Evolutionary conservation across 2,329 filamentous ascomycete genomes (phyloP), one percentile per base, ranked within the genome.

Genomic region (Aureobasidium sp.): DNA sequence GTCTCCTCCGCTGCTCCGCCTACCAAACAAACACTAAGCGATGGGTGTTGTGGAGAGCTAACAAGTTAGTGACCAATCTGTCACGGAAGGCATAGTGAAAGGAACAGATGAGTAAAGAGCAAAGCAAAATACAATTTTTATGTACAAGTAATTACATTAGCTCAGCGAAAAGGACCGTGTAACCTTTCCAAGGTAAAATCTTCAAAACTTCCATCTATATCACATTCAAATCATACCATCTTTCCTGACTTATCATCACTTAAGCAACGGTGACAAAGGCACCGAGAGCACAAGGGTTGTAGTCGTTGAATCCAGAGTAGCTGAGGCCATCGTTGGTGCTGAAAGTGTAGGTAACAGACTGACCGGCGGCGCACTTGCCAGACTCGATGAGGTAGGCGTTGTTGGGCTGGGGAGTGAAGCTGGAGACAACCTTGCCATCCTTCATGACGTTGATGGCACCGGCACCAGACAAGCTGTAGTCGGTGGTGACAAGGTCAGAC

Each of bases 211-310:
- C 49, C 35, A 27, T 11, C 49, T 4, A 29, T 19, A 29, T 38
- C 35, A 6, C 6, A n/a, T 45, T 19, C 33, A 11, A 19, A 25
- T 31, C 49, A 38, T 27, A 25, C 4, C 15, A 37, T 46, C 19
- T 37, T 10, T 27, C 15, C n/a, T n/a, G 5, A 19, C 1, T 1
- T 3, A 17, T 21, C 4, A 8, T 2, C 15, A 4, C n/a, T 53
- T 47, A 60, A 25, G 49, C 25, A 21, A 60, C 49, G 13, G 47
- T 47, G 49, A 60, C 23, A 17, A 54, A 60, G 5, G 42, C 35
- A 23, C 58, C 58, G 5, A 60, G 15, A 60, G 58, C 29, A 15
- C 58, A 60, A 11, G 58, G 27, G 42, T 60, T 60, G n/a, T 40
- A 60, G 40, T 60, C 58, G 13, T 60, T 43, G 31, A 60, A 42